Evolutionary conservation across 1,284 basidiomycete species (phyloP), one percentile per base, ranked within the genome.

Genomic region (Ceratobasidium sp.): DNA sequence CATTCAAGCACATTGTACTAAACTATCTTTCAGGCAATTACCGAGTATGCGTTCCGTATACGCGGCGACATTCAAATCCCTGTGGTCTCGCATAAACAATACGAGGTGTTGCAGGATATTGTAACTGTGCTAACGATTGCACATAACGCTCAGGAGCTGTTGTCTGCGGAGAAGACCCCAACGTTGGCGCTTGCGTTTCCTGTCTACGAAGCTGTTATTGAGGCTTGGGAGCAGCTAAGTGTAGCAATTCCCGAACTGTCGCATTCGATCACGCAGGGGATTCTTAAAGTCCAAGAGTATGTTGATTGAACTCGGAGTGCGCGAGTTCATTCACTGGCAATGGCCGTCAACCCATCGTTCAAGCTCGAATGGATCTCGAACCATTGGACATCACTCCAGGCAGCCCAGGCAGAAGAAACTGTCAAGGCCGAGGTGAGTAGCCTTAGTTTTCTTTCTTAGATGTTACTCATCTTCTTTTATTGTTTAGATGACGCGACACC

Each of bases 101-200:
- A 50, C 24, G 63, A 62, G 50, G 41, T 57, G 7, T 47, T 75
- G 27, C 64, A 59, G 14, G 64, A 75, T 45, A 75, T 75, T 36
- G 29, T 29, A 19, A 19, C 54, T 0, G 31, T 54, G 17, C 65
- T 75, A 2, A 31, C 15, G 2, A 47, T 75, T 19, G 31, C 54
- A 1, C 64, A 75, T 50, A 45, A 53, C 14, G 74, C 47, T 11
- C 74, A 75, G 24, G 63, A 75, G 31, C 64, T 69, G 45, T 44
- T 75, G 11, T 75, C 74, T n/a, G 59, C 44, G n/a, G 64, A 75
- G 50, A 36, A 53, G 7, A 75, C 74, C 7, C 74, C 74, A 45
- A 75, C 74, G 2, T 33, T 75, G 17, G 27, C 74, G 2, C 54
- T 75, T 19, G 64, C 65, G 2, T 29, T 75, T 31, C 74, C 64